Conservation (phyloP, 352 stramenopile species). For the Globisporangium paroecandrum region DNA sequence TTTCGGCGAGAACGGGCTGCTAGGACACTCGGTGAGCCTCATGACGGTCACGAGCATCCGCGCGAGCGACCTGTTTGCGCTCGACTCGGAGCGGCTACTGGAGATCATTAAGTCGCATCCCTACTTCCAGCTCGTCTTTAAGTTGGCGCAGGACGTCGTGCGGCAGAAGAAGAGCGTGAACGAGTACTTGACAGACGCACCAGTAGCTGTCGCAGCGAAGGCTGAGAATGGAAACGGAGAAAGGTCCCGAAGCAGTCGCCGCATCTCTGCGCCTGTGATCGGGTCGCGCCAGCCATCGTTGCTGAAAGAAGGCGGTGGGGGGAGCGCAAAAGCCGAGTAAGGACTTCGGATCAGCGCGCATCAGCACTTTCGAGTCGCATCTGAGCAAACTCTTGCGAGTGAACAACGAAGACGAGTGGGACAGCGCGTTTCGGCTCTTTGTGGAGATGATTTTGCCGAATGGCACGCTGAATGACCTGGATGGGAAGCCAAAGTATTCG, state of each 20-base stretch:
- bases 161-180: conserved; percentile 27
- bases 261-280: conserved; percentile 2
- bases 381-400: conserved; percentile 19
- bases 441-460: conserved; percentile 44
- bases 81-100: conserved; percentile 47
- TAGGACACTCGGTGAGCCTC: conserved; percentile 53
- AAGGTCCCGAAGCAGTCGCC: conserved; percentile 3
- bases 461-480: conserved; percentile 28
- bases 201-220: conserved; percentile 4
- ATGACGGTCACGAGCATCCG: conserved; percentile 49
- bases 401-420: conserved; percentile 29
- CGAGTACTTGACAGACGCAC: conserved; percentile 24
- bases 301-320: neutral
- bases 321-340: neutral
- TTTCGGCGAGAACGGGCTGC: conserved; percentile 50
- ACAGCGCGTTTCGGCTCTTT: conserved; percentile 42
- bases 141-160: conserved; percentile 40
- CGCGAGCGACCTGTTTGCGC: conserved; percentile 57
- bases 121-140: conserved; percentile 43
- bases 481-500: conserved; percentile 10
- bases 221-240: conserved; percentile 4
- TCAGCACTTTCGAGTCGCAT: conserved; percentile 9
- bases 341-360: neutral
- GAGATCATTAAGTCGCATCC: conserved; percentile 32
- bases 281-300: neutral